phyloP scores from a whole-genome alignment of 108 stramenopile genomes.

The Skeletonema marinoi region DNA sequence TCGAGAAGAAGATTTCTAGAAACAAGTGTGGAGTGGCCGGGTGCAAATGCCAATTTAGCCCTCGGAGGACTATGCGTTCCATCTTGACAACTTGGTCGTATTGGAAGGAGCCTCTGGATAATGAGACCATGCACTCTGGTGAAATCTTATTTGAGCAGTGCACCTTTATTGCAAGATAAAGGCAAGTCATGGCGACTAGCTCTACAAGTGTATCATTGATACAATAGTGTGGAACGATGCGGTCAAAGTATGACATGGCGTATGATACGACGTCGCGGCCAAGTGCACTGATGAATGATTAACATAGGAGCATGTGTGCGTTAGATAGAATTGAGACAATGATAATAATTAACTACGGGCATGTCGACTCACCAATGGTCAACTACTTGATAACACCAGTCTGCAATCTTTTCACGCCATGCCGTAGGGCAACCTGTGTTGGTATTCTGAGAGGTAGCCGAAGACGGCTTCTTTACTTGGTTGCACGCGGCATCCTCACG shows the following conservation, averaged over 20 bases:
- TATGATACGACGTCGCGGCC: background rate
- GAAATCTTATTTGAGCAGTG: background rate
- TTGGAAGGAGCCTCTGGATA: background rate
- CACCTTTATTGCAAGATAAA: background rate
- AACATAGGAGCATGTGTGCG: background rate
- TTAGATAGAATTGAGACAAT: background rate
- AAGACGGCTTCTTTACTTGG: background rate
- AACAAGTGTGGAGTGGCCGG: background rate
- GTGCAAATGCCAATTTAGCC: background rate
- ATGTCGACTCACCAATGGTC: background rate
- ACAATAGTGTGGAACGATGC: background rate
- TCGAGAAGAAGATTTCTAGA: background rate
- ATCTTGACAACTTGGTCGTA: background rate
- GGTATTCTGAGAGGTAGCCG: background rate
- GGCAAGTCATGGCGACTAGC: background rate
- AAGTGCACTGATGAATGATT: background rate
- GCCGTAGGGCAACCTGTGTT: background rate
- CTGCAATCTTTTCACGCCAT: background rate
- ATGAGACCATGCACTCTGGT: background rate
- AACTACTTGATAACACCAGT: background rate
- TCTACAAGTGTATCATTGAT: background rate
- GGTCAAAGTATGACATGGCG: background rate
- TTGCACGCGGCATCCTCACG: background rate
- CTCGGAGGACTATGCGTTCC: background rate
- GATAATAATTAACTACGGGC: too few species aligned